A percentile compares a stretch with the other conserved stretches of the same genome.
Evolutionary conservation across 805 yeast species (phyloP).

Genomic region (Saccharomyces cerevisiae): DNA sequence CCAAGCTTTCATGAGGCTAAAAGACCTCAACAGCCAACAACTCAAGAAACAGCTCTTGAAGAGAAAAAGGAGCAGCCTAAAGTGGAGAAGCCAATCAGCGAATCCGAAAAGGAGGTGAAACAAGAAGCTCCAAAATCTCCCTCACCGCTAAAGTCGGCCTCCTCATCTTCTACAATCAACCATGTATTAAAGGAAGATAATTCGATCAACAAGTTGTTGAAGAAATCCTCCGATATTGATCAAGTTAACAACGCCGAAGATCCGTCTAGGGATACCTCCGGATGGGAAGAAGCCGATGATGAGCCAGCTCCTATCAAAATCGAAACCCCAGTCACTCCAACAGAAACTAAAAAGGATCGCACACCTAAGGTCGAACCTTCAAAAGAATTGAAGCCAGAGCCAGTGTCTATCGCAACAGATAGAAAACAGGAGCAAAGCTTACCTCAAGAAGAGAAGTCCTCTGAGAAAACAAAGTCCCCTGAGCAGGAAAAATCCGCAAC

Average conservation of each 20-base stretch:
- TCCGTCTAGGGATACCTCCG: conserved; percentile 27
- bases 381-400: conserved; percentile 9
- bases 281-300: conserved; percentile 30
- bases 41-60: conserved; percentile 15
- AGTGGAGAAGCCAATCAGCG: conserved; percentile 2
- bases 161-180: conserved; percentile 9
- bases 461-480: conserved; percentile 1
- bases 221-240: conserved; percentile 26
- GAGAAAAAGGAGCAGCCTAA: conserved; percentile 7
- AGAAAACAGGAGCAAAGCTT: conserved; percentile 19
- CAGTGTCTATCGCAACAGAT: conserved; percentile 8
- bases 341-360: not conserved
- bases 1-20: conserved; percentile 37
- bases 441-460: conserved; percentile 9
- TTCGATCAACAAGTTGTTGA: conserved; percentile 24
- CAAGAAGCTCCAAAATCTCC: conserved; percentile 46
- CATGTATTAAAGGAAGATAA: conserved; percentile 19
- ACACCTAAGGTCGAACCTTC: conserved; percentile 10
- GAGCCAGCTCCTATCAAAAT: conserved; percentile 8
- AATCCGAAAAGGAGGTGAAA: conserved; percentile 36
- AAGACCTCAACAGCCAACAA: conserved; percentile 32
- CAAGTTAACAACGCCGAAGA: conserved; percentile 28
- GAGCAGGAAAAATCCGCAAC: conserved; percentile 10
- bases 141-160: conserved; percentile 1
- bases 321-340: not conserved